These are phyloP conservation scores for Phialophora verrucosa DNA, from an alignment of 2,329 filamentous ascomycete species.

Conservation along the genomic window DNA sequence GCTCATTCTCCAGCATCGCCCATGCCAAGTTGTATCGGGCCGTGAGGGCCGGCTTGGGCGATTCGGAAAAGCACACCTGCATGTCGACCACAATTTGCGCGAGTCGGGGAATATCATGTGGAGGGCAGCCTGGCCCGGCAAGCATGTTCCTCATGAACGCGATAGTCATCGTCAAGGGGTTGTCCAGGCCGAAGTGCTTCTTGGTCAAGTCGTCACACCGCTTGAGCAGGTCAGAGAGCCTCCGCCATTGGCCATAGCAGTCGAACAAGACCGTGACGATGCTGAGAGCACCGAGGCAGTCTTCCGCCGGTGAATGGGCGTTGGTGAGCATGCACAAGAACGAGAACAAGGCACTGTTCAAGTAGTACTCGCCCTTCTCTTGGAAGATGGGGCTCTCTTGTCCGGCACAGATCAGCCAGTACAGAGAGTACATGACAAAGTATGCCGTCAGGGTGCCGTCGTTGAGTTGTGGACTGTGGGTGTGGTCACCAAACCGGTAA, in stretches of 20 bases:
- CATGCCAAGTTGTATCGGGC: conserved; percentile 31
- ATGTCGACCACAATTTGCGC: conserved; percentile 18
- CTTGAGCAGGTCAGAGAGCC: conserved; percentile 21
- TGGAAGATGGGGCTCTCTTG: conserved; percentile 19
- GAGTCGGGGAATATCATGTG: conserved; percentile 23
- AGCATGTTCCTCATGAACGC: conserved; percentile 29
- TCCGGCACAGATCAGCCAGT: conserved; percentile 29
- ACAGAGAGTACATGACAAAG: conserved; percentile 28
- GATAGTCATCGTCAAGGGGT: conserved; percentile 30
- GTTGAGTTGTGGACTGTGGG: conserved; percentile 24
- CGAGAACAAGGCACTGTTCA: conserved; percentile 17
- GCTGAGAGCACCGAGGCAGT: conserved; percentile 26
- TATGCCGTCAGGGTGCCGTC: conserved; percentile 15
- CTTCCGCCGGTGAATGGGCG: conserved; percentile 19
- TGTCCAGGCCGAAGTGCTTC: conserved; percentile 21
- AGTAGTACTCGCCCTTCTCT: conserved; percentile 16
- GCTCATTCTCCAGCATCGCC: conserved; percentile 32
- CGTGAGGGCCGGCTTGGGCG: conserved; percentile 23
- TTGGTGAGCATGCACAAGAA: conserved; percentile 30
- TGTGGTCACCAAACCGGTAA: conserved; percentile 17
- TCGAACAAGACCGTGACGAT: conserved; percentile 28
- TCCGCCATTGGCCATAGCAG: conserved; percentile 26
- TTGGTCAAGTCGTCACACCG: conserved; percentile 24
- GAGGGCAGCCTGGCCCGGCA: conserved; percentile 1
- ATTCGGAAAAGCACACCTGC: conserved; percentile 11